These are phyloP conservation scores for Scedosporium aurantiacum DNA, from an alignment of 2,329 filamentous ascomycete species.

Conservation along the genomic window DNA sequence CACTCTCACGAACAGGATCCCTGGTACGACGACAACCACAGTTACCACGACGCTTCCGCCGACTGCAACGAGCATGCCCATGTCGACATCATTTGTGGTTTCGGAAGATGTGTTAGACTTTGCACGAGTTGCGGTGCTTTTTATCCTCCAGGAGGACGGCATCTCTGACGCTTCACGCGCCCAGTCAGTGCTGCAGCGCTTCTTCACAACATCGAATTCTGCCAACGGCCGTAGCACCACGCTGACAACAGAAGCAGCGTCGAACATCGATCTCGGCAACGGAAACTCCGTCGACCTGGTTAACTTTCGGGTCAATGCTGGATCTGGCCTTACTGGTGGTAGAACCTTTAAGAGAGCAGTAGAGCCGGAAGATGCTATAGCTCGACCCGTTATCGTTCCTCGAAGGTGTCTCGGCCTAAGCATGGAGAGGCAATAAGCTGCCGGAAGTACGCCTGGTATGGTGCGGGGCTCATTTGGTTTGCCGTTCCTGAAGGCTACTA, in stretches of 20 bases:
- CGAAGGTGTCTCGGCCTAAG: not conserved
- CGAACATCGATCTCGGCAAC: slow-evolving; percentile 29
- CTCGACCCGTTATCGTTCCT: not conserved
- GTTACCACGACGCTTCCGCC: slow-evolving; percentile 6
- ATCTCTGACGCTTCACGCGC: slow-evolving; percentile 40
- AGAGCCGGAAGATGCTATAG: not conserved
- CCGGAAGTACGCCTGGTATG: not conserved
- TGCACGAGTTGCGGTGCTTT: slow-evolving; percentile 50
- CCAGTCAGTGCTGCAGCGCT: slow-evolving; percentile 41
- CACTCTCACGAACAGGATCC: slow-evolving; percentile 6
- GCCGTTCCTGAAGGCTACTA: too few relatives aligned
- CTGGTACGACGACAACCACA: slow-evolving; percentile 5
- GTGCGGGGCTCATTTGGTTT: too few relatives aligned
- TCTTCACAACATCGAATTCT: slow-evolving; percentile 34
- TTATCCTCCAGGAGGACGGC: slow-evolving; percentile 44
- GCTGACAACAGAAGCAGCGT: slow-evolving; percentile 25
- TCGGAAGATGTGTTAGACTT: slow-evolving; percentile 52
- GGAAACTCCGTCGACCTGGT: slow-evolving; percentile 40
- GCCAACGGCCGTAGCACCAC: slow-evolving; percentile 20
- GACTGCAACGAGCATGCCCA: not conserved
- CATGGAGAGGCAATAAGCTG: not conserved
- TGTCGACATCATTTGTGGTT: slow-evolving; percentile 28
- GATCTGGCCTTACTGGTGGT: slow-evolving; percentile 1
- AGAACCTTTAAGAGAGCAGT: not conserved
- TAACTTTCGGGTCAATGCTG: slow-evolving; percentile 19